Evolutionary conservation across 306 rosid genomes (phyloP), one percentile per base, ranked within the genome.

Genomic region (Urtica urens): DNA sequence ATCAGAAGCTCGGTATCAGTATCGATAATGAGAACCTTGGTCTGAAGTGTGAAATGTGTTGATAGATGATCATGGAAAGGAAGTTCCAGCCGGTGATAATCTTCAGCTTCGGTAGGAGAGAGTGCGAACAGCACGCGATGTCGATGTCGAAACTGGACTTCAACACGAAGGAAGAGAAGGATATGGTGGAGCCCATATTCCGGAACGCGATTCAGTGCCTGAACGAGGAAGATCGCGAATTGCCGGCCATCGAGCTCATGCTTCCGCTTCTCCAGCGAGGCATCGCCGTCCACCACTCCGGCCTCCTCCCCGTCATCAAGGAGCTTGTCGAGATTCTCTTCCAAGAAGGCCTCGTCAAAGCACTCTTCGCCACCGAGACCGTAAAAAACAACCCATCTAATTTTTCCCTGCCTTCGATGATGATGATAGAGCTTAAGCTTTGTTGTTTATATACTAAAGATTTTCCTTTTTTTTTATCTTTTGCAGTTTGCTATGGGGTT

Each of bases 261-360:
- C 53, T 84, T 68, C 97, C 97, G 23, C 81, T 85, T 34, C 95
- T 90, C 64, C 84, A 81, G 76, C 86, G 95, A 49, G 97, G 97
- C 46, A 84, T 90, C 75, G 94, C 94, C 24, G 95, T 90, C 64
- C 97, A 90, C 73, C 97, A 90, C 62, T 90, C 97, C 62, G 97
- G 97, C 54, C 97, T 90, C 71, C 97, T 90, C 60, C 97, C 97
- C 48, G 95, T 90, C 39, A 73, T 84, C 62, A 90, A 90, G 76
- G 97, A 90, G 70, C 72, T 90, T 74, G 97, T 90, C 4, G 95
- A 84, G 71, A 75, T 90, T 57, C 97, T 90, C 64, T 84, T 90
- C 73, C 97, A 90, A 66, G 97, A 90, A 73, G 97, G 97, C 68
- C 93, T 90, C 70, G 93, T 90, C 14, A 90, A 90, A 70, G 97